Base-by-base conservation (phyloP, 768 basidiomycete species). In the Rhizopogon rudus region DNA sequence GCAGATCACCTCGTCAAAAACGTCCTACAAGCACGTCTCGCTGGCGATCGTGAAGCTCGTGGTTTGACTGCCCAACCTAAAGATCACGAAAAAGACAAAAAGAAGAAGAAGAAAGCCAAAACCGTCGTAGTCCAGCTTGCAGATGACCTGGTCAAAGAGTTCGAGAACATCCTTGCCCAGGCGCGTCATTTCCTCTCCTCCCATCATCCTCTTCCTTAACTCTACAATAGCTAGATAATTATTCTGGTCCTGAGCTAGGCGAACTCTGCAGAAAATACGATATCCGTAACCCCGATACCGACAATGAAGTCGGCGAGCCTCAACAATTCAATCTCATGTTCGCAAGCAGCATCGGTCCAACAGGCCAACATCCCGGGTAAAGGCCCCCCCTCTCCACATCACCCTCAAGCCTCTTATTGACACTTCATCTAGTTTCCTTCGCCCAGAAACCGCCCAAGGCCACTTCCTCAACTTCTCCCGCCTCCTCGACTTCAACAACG, bases 291-390 rank as follows among this genome's bases (percentile, higher is more conserved):
- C 96, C 96, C 1, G 91, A 91, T 60, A 96, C 95, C 1, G 88
- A 83, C 63, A 98, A 99, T 70, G 88, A 91, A 64, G 88, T 98
- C 31, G 79, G 87, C 44, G 93, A 95, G 67, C 97, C 97, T 8
- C 88, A 92, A 65, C 85, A 88, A 67, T 99, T 98, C 80, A 99
- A 98, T 74, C 83, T 98, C 66, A 98, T 99, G 97, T 98, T 99
- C 73, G 86, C 91, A 48, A 93, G 89, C 67, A 92, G 88, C 73
- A 98, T 99, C 65, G 97, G 96, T 20, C 96, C 96, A 13, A 98
- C 96, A 2, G 96, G 97, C 28, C 93, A 97, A 71, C 86, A 96
- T 73, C 93, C 93, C 63, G 95, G 94, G 90, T 93, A 63, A 20
- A 0, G 9, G 1, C 8, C 6, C 31, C 31, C n/a, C 6, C 8